These are phyloP conservation scores for Aphanomyces cochlioides DNA, from an alignment of 352 stramenopile species.

Conservation along the genomic window DNA sequence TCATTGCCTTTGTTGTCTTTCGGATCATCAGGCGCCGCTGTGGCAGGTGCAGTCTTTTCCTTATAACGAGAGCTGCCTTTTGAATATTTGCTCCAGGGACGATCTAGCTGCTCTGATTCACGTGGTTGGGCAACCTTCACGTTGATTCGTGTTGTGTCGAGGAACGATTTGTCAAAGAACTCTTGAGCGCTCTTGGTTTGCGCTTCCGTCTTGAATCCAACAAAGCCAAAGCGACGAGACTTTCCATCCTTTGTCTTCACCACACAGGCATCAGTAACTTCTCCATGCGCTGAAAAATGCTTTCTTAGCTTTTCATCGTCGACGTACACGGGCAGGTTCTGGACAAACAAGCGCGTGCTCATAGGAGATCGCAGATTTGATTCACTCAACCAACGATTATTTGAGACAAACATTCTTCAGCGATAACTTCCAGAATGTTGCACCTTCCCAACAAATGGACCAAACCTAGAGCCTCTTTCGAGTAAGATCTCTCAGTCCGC, in stretches of 20 bases:
- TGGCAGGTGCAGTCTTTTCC: slow-evolving; percentile 35
- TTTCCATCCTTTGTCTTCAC: slow-evolving; percentile 86
- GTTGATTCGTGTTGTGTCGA: slow-evolving; percentile 84
- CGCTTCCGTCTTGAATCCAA: slow-evolving; percentile 67
- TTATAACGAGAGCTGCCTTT: slow-evolving; percentile 73
- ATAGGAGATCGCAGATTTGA: slow-evolving; percentile 6
- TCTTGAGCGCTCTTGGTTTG: slow-evolving; percentile 54
- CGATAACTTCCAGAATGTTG: background rate
- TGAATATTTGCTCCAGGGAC: slow-evolving; percentile 89
- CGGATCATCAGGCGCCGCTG: slow-evolving; percentile 2
- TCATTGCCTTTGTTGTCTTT: slow-evolving; percentile 33
- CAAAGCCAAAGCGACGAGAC: slow-evolving; percentile 79
- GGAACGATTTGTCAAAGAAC: slow-evolving; percentile 86
- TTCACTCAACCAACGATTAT: slow-evolving; percentile 12
- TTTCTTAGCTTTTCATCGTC: slow-evolving; percentile 67
- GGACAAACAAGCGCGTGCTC: slow-evolving; percentile 69
- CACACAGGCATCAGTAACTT: slow-evolving; percentile 87
- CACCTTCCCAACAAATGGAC: background rate
- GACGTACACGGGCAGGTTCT: slow-evolving; percentile 77
- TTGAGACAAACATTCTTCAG: background rate
- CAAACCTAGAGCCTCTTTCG: too few relatives aligned
- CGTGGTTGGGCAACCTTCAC: slow-evolving; percentile 74
- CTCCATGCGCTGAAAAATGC: slow-evolving; percentile 68
- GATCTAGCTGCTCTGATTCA: slow-evolving; percentile 56
- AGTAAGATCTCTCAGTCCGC: too few relatives aligned